These are phyloP conservation scores for Torulaspora quercuum DNA, from an alignment of 805 yeast genomes.

Conservation along the genomic window DNA sequence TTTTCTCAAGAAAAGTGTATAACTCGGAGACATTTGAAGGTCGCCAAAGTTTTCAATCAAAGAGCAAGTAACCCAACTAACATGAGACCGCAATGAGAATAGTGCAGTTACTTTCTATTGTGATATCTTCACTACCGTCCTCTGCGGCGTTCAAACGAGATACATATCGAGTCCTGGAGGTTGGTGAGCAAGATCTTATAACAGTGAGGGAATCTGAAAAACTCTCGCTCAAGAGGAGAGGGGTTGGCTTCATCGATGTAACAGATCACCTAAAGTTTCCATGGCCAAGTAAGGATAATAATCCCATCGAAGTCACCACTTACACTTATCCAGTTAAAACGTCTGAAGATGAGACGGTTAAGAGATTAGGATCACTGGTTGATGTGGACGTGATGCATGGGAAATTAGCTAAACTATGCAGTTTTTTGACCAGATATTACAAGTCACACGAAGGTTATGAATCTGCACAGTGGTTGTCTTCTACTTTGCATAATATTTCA, in stretches of 20 bases:
- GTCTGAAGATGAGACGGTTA: constrained; percentile 40
- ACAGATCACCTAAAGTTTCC: constrained; percentile 41
- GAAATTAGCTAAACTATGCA: constrained; percentile 58
- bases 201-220: constrained; percentile 43
- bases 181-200: constrained; percentile 24
- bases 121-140: not conserved
- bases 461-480: constrained; percentile 66
- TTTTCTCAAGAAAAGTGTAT: constrained; percentile 3
- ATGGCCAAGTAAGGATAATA: constrained; percentile 19
- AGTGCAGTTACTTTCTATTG: too few species aligned
- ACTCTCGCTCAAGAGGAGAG: constrained; percentile 44
- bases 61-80: too few species aligned
- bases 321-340: constrained; percentile 51
- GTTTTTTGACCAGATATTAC: constrained; percentile 74
- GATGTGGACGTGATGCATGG: constrained; percentile 46
- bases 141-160: constrained; percentile 13
- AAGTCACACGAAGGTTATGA: constrained; percentile 66
- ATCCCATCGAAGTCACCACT: constrained; percentile 27
- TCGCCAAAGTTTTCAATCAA: not conserved
- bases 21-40: too few species aligned
- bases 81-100: too few species aligned
- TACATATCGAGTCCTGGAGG: constrained; percentile 26
- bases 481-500: constrained; percentile 39
- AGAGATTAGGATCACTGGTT: constrained; percentile 43
- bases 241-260: constrained; percentile 60